phyloP scores from a whole-genome alignment of 1,139 yeast genomes.

The Yamadazyma conglobata region DNA sequence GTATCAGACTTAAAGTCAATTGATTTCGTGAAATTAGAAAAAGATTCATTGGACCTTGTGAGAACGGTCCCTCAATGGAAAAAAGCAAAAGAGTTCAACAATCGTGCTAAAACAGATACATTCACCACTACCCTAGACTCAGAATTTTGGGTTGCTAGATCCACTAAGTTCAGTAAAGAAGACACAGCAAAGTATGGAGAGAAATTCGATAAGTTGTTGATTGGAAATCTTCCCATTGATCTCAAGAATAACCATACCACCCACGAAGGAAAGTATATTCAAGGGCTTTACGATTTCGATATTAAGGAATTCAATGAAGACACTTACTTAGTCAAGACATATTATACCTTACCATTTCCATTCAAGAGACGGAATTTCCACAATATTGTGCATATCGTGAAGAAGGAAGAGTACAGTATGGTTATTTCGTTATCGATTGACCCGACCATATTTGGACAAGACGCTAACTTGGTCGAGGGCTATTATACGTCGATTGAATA shows the following conservation, averaged over 20 bases:
- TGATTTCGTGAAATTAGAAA: slow-evolving; percentile 4
- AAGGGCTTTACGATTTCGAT: slow-evolving; percentile 25
- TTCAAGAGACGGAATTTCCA: slow-evolving; percentile 52
- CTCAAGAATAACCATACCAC: slow-evolving; percentile 27
- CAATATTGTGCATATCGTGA: slow-evolving; percentile 47
- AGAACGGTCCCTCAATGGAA: slow-evolving; percentile 13
- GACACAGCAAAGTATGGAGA: slow-evolving; percentile 6
- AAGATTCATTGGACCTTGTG: slow-evolving; percentile 3
- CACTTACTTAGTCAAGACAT: slow-evolving; percentile 26
- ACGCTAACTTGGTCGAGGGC: slow-evolving; percentile 30
- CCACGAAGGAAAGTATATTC: slow-evolving; percentile 33
- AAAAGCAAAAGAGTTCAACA: slow-evolving; percentile 10
- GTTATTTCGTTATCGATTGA: slow-evolving; percentile 14
- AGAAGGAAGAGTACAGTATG: slow-evolving; percentile 7
- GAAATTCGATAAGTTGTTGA: slow-evolving; percentile 13
- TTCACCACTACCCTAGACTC: slow-evolving; percentile 5
- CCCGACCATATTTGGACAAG: slow-evolving; percentile 10
- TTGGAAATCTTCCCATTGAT: slow-evolving; percentile 16
- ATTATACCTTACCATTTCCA: slow-evolving; percentile 50
- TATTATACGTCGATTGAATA: slow-evolving; percentile 60
- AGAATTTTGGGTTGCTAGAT: slow-evolving; percentile 15
- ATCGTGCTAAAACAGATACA: slow-evolving; percentile 8
- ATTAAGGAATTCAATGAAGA: slow-evolving; percentile 15
- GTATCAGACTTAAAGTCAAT: slow-evolving; percentile 8
- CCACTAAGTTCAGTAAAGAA: slow-evolving; percentile 7